Percentiles rank a stretch among this genome's conserved stretches.
Conservation (phyloP, 192 early-diverging fungal genomes). For the Mortierella antarctica region DNA sequence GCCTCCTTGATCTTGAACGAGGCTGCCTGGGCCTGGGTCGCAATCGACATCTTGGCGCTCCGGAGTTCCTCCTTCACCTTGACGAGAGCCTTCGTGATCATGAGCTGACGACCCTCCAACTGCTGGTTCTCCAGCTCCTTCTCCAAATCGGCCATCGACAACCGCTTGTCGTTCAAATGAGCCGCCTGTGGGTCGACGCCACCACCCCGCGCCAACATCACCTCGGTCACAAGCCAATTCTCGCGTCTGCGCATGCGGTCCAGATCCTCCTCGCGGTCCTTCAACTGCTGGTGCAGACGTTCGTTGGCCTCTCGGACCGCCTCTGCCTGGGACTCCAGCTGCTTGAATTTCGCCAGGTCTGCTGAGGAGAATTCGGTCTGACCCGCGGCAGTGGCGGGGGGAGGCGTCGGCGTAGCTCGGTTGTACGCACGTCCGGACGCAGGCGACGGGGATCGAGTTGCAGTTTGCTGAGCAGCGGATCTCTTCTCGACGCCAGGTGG, state of each 20-base stretch:
- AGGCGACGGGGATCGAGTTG: slow-evolving; percentile 21
- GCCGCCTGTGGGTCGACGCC: neutral
- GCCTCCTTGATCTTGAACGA: slow-evolving; percentile 60
- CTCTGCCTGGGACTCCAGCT: slow-evolving; percentile 19
- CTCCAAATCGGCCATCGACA: slow-evolving; percentile 37
- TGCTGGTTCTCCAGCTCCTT: slow-evolving; percentile 47
- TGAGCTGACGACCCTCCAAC: slow-evolving; percentile 55
- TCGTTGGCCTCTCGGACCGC: slow-evolving; percentile 9
- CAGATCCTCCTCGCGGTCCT: slow-evolving; percentile 34
- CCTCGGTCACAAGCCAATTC: slow-evolving; percentile 44
- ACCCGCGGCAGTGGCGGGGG: neutral
- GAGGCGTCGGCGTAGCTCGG: slow-evolving; percentile 1
- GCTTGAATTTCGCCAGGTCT: neutral
- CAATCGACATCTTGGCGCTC: slow-evolving; percentile 56
- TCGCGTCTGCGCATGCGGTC: slow-evolving; percentile 20
- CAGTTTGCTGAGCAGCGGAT: neutral
- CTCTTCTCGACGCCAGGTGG: slow-evolving; percentile 2
- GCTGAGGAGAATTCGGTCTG: slow-evolving; percentile 2
- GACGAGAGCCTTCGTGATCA: slow-evolving; percentile 55
- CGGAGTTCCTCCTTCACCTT: slow-evolving; percentile 61
- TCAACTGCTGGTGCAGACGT: slow-evolving; percentile 14
- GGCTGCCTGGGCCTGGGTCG: slow-evolving; percentile 57
- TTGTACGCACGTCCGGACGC: slow-evolving; percentile 3
- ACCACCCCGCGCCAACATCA: slow-evolving; percentile 22
- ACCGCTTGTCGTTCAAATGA: slow-evolving; percentile 12